phyloP scores from a whole-genome alignment of 176 grass and related monocot genomes.

The barley (Hordeum vulgare) region DNA sequence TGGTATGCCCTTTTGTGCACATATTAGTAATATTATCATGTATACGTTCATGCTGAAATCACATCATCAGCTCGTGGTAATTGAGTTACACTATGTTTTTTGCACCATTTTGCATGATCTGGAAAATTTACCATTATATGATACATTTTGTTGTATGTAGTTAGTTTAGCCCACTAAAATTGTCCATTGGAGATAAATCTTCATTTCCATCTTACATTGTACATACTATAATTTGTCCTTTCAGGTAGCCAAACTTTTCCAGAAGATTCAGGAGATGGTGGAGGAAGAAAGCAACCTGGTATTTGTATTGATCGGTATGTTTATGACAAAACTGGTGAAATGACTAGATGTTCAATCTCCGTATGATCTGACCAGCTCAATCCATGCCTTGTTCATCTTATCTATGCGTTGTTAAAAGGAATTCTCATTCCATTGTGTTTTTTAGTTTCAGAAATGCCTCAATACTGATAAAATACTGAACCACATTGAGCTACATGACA shows the following conservation, averaged over 20 bases:
- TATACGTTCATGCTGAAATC: background rate
- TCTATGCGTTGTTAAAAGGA: background rate
- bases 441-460: background rate
- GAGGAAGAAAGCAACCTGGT: conserved; percentile 96
- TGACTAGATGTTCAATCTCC: background rate
- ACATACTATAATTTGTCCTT: background rate
- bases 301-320: conserved; percentile 95
- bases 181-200: background rate
- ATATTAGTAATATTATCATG: background rate
- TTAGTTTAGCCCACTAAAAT: background rate
- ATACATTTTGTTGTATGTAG: background rate
- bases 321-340: conserved; percentile 14
- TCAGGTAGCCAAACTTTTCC: conserved; percentile 99
- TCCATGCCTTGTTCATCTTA: conserved; percentile 7
- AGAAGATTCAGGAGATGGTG: conserved; percentile 99
- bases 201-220: conserved; percentile 14
- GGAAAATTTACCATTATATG: background rate
- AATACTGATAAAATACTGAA: background rate
- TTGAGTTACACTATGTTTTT: background rate
- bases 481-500: background rate
- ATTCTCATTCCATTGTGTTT: background rate
- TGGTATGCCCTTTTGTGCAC: conserved; percentile 56
- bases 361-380: background rate
- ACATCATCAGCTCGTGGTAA: background rate
- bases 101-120: conserved; percentile 1